These are phyloP conservation scores for Raffaelea deltoideospora DNA, from an alignment of 2,329 filamentous ascomycete genomes.

Conservation along the genomic window DNA sequence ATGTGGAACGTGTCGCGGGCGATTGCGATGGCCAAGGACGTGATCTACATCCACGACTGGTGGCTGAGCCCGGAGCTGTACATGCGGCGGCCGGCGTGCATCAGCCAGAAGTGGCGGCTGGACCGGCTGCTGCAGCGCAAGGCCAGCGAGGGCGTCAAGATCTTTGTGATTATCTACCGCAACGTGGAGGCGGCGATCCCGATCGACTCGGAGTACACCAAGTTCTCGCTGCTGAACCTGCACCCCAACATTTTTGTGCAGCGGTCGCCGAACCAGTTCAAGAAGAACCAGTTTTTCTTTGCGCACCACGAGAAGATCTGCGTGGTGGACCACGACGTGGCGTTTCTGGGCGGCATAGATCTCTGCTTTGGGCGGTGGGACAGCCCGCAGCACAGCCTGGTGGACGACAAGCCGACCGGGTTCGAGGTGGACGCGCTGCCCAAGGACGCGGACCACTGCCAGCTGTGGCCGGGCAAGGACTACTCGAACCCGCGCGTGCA, in stretches of 20 bases:
- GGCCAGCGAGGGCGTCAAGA: conserved; percentile 86
- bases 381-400: conserved; percentile 78
- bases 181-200: conserved; percentile 96
- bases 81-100: conserved; percentile 81
- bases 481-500: conserved; percentile 94
- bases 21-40: conserved; percentile 92
- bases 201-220: conserved; percentile 96
- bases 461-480: conserved; percentile 94
- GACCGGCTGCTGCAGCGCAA: conserved; percentile 89
- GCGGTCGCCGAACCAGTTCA: conserved; percentile 90
- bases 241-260: conserved; percentile 96
- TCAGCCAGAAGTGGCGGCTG: conserved; percentile 95
- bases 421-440: conserved; percentile 68
- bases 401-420: conserved; percentile 87
- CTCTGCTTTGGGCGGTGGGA: conserved; percentile 97
- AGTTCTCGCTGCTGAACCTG: conserved; percentile 85
- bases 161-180: conserved; percentile 94
- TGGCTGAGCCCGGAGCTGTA: conserved; percentile 91
- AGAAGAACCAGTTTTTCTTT: conserved; percentile 99
- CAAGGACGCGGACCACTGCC: conserved; percentile 85
- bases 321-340: conserved; percentile 88
- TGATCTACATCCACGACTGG: conserved; percentile 99
- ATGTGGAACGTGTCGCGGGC: conserved; percentile 99
- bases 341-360: conserved; percentile 91
- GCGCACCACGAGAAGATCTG: conserved; percentile 98